A percentile compares a stretch with the other conserved stretches of the same genome.
phyloP scores from a whole-genome alignment of 2,329 filamentous ascomycete species.

The Trichocomaceae sp. region DNA sequence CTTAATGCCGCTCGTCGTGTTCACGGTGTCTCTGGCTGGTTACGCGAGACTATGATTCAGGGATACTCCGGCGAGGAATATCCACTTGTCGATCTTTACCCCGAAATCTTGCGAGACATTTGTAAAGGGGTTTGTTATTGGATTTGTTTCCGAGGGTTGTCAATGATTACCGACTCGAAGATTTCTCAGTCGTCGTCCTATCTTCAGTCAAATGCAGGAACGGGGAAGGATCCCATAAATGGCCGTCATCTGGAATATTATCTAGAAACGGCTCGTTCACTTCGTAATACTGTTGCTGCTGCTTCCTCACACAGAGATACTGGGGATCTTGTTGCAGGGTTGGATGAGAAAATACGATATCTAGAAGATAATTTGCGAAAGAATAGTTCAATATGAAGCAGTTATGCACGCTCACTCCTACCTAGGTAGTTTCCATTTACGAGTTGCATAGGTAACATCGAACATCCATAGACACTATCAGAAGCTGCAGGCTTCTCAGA shows the following conservation, averaged over 20 bases:
- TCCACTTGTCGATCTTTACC: neutral
- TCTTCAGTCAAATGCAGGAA: neutral
- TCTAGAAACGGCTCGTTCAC: neutral
- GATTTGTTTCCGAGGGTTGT: neutral
- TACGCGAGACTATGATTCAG: neutral
- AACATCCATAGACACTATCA: no score
- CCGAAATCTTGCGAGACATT: neutral
- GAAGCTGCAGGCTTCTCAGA: no score
- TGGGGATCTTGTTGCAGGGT: neutral
- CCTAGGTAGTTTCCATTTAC: no score
- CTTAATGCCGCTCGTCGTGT: neutral
- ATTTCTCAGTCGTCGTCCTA: neutral
- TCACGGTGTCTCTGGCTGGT: neutral
- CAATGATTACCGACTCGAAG: neutral
- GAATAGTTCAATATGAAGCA: neutral
- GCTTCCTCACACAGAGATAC: neutral
- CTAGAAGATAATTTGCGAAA: neutral
- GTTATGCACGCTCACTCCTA: neutral
- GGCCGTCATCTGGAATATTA: neutral
- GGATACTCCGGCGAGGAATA: neutral
- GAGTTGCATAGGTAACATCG: no score
- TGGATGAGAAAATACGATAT: neutral
- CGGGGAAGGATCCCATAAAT: neutral
- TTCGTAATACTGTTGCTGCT: neutral
- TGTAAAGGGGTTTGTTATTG: neutral